Evolutionary conservation across 83 land plant species (phyloP), one percentile per base, ranked within the genome.

Genomic region (Isoetes engelmannii): DNA sequence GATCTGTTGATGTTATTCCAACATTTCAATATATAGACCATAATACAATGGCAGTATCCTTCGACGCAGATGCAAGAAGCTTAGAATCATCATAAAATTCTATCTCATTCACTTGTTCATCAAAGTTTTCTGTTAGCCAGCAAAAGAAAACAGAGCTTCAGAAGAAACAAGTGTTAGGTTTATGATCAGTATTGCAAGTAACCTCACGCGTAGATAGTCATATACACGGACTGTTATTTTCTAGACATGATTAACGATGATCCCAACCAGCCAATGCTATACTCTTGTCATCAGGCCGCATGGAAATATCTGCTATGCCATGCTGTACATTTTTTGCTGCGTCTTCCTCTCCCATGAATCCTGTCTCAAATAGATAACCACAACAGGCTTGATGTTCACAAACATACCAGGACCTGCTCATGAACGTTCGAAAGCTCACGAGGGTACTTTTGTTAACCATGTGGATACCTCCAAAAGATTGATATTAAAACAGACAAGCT

Each of bases 1-100:
- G n/a, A n/a, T n/a, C n/a, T n/a, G n/a, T n/a, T n/a, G n/a, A n/a
- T n/a, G n/a, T n/a, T n/a, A n/a, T n/a, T n/a, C n/a, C n/a, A n/a
- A n/a, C n/a, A n/a, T n/a, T n/a, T n/a, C n/a, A n/a, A 66, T 66
- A 66, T 15, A 66, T 45, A n/a, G 69, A 66, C 69, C 69, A 66
- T 17, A 66, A 47, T 46, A 50, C 69, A 66, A 66, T 18, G 18
- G 56, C 46, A 9, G 47, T 53, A 46, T 66, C 69, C 69, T 48
- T 45, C n/a, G 69, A 66, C 3, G 54, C 48, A n/a, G 69, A 66
- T 5, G 69, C 56, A 10, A 66, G 69, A 6, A 66, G 3, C 19
- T 66, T 47, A 19, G 53, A 66, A 46, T 66, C 69, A n/a, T 66
- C 69, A 1, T 51, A 66, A 18, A 66, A 66, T 8, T 28, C 37